These are phyloP conservation scores for Xylariaceae sp. DNA, from an alignment of 2,329 filamentous ascomycete genomes.

Conservation along the genomic window DNA sequence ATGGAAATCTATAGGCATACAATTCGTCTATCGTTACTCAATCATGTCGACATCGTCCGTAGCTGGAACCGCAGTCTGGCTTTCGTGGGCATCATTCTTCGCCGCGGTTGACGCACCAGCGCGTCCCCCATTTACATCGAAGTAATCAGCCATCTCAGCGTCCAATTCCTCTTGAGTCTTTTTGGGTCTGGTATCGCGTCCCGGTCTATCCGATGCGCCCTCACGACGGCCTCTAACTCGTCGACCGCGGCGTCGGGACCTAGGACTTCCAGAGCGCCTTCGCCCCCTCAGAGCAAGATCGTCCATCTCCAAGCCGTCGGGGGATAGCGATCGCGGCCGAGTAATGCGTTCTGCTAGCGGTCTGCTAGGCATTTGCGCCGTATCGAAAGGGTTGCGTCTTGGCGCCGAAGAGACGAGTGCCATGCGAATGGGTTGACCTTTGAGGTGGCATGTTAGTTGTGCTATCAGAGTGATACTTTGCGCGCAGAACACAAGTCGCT, in stretches of 20 bases:
- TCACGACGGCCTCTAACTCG: conserved; percentile 43
- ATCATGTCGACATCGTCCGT: conserved; percentile 67
- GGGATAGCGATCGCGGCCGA: conserved; percentile 60
- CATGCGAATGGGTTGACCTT: conserved; percentile 74
- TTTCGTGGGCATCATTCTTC: conserved; percentile 24
- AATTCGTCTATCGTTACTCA: conserved; percentile 35
- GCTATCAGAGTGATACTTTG: neutral
- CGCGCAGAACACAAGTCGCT: conserved; percentile 11
- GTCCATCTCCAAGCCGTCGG: conserved; percentile 64
- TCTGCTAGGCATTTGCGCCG: conserved; percentile 48
- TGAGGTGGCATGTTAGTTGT: conserved; percentile 4
- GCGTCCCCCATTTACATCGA: conserved; percentile 45
- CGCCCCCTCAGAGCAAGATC: conserved; percentile 66
- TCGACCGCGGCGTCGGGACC: conserved; percentile 45
- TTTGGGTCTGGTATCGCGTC: conserved; percentile 56
- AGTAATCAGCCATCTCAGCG: conserved; percentile 96
- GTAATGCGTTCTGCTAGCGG: conserved; percentile 59
- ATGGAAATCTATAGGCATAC: neutral
- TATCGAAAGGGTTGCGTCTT: conserved; percentile 53
- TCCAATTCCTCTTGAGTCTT: conserved; percentile 92
- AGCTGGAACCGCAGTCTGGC: conserved; percentile 18
- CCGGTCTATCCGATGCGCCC: conserved; percentile 31
- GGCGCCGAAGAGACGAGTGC: conserved; percentile 54
- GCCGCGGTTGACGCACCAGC: conserved; percentile 35
- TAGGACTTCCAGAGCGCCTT: conserved; percentile 54